Evolutionary conservation across 441 rosid genomes (phyloP), one percentile per base, ranked within the genome.

Genomic region (Adansonia rubrostipa): DNA sequence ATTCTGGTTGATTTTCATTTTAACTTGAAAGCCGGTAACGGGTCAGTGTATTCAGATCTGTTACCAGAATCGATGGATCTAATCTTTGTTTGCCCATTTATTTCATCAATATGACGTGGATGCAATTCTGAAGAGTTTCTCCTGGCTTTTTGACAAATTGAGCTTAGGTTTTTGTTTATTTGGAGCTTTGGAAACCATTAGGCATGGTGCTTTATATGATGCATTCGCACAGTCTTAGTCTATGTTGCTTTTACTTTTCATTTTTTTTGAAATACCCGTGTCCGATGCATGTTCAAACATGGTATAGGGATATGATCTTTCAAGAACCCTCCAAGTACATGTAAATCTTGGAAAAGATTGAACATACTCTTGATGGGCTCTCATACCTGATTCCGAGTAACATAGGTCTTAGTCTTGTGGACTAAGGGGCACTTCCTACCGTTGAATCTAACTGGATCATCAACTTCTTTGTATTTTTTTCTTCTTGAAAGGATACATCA

Each of bases 401-500:
- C 36, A 28, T 28, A 28, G 36, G 36, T 28, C 36, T 28, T 28
- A 28, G 36, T 28, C 45, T 28, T 28, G 2, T 28, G 36, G 36
- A 28, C 36, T 28, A 28, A 28, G 36, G 44, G 54, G 54, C 56
- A 44, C 6, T 53, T 40, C 10, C 42, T 47, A n/a, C 40, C 44
- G 13, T 54, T 65, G 50, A 22, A 56, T 79, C 4, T 63, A 7
- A 19, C 36, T 9, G 20, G 60, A 24, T 50, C 56, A 22, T 63
- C 67, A 54, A 80, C 47, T 54, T 74, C 5, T 54, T 40, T 76
- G 15, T 62, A 15, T n/a, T 13, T 68, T 28, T 62, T 54, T 53
- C 47, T 72, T 47, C 61, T 70, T 1, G 1, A 51, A 50, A 92
- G 98, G 98, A 53, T 96, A 91, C 62, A 88, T 94, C 69, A 94